Evolutionary conservation across 2,329 filamentous ascomycete species (phyloP), one percentile per base, ranked within the genome.

Genomic region (Teratosphaeria pseudoeucalypti): DNA sequence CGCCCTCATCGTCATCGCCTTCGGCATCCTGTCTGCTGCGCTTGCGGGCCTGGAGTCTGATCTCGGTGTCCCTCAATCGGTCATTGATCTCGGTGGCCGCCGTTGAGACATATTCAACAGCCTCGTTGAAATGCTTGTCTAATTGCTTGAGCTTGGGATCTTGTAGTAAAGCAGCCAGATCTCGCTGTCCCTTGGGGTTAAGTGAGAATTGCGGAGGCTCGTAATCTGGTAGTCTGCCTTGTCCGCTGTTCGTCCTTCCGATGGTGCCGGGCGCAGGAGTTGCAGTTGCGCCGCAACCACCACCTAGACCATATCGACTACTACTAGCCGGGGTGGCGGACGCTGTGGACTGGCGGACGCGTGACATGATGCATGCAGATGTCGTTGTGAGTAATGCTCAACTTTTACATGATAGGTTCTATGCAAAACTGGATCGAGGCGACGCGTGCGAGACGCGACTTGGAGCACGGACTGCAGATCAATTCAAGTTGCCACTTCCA

Each of bases 51-150:
- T 73, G 74, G 55, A 74, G 37, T 12, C 64, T 43, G 4, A 53
- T 55, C 10, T 58, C 39, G 69, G 63, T 67, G 56, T 68, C 74
- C 63, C 66, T 73, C 2, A 83, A 67, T 12, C 76, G 76, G 60
- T 86, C 84, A 59, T 85, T 85, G 43, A 83, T 75, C n/a, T 78
- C 76, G 2, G 74, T 79, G 0, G 80, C 82, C 1, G 76, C 73
- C 5, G 76, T 71, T 1, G 75, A 78, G 5, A 87, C 69, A n/a
- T 74, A 72, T 1, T 73, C 67, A 1, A 75, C 73, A 0, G 81
- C 80, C 32, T 76, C 68, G 26, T 74, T 70, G 27, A 84, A 71
- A 52, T 83, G 77, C 1, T 74, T 74, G 49, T 79, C 78, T 1
- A 85, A 72, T 19, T 75, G 73, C 1, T 69, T 65, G 9, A 80